phyloP scores from a whole-genome alignment of 2,329 filamentous ascomycete species.

The Calcarisporium arbuscula region DNA sequence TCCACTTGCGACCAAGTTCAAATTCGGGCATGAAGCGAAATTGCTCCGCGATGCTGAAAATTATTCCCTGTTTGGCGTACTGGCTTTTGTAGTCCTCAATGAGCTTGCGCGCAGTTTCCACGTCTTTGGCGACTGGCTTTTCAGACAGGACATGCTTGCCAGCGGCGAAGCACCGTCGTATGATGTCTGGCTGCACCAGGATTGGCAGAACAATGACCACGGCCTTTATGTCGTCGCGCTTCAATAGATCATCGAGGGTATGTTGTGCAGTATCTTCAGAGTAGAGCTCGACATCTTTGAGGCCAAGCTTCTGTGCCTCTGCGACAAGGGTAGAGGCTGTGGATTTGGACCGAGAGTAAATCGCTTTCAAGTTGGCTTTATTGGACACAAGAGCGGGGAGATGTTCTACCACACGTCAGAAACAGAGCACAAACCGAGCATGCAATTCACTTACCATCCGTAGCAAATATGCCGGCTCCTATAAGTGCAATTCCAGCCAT shows the following conservation, averaged over 20 bases:
- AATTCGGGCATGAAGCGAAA: constrained; percentile 6
- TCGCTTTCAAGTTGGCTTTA: too few species aligned
- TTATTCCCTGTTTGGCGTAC: constrained; percentile 4
- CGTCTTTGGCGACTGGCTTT: constrained; percentile 7
- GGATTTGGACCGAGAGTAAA: too few species aligned
- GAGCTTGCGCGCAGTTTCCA: constrained; percentile 3
- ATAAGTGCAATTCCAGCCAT: too few species aligned
- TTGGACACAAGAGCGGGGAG: too few species aligned
- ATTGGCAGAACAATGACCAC: constrained; percentile 4
- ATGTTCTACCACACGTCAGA: too few species aligned
- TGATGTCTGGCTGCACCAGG: constrained; percentile 5
- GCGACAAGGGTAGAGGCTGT: too few species aligned
- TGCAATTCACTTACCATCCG: too few species aligned
- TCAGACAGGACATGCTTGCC: constrained; percentile 6
- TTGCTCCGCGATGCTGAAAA: constrained; percentile 6
- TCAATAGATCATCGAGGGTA: constrained; percentile 4
- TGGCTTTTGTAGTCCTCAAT: constrained; percentile 5
- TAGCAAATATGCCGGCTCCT: too few species aligned
- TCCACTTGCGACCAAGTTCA: constrained; percentile 5
- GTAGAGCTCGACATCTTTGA: too few species aligned
- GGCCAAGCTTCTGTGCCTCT: too few species aligned
- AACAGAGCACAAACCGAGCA: too few species aligned
- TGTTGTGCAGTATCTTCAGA: constrained; percentile 4
- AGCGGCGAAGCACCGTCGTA: constrained; percentile 4
- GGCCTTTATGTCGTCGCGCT: constrained; percentile 3